Base-by-base conservation (phyloP, 148 eudicot genomes). In the Rhododendron molle region DNA sequence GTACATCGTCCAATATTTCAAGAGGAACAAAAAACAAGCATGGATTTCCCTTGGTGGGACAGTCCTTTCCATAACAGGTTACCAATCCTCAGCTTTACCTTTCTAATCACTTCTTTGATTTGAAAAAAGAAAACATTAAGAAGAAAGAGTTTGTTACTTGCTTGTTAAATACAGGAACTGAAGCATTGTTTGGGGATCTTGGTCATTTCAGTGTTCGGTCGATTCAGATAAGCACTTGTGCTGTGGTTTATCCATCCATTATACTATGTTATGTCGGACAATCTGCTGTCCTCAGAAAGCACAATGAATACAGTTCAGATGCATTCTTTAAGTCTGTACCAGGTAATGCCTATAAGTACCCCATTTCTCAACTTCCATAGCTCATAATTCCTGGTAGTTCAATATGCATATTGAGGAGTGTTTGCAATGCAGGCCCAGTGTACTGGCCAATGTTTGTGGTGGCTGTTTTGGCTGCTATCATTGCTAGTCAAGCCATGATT, bases 401-500 rank as follows among this genome's bases (percentile, higher is more conserved):
- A 8, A 65, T n/a, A 9, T 65, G 71, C 14, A 8, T 65, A 9
- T 65, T 23, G n/a, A 2, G 5, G 28, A n/a, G 13, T 65, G 28
- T 2, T 65, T n/a, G 71, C 5, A 65, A 16, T 82, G 82, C 85
- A 87, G 88, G 16, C 9, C 79, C 85, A 10, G 60, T 54, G 60
- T 54, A 54, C 20, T 54, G 60, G 60, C 60, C 60, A 15, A 54
- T 54, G 60, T 54, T 54, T 54, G 60, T 54, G n/a, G 87, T 92
- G 32, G 94, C 93, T 0, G 92, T 92, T 81, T 16, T 89, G 69
- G 92, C 94, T 36, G 91, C 94, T 36, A 92, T 92, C 72, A 92
- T 91, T 77, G 94, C 94, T 1, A 92, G 94, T 67, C 93, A 92
- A 84, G 89, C 94, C 28, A 89, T 92, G 90, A 92, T 92, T 65